Evolutionary conservation across 192 early-diverging fungal species (phyloP).

Genomic region (Linnemannia hyalina): DNA sequence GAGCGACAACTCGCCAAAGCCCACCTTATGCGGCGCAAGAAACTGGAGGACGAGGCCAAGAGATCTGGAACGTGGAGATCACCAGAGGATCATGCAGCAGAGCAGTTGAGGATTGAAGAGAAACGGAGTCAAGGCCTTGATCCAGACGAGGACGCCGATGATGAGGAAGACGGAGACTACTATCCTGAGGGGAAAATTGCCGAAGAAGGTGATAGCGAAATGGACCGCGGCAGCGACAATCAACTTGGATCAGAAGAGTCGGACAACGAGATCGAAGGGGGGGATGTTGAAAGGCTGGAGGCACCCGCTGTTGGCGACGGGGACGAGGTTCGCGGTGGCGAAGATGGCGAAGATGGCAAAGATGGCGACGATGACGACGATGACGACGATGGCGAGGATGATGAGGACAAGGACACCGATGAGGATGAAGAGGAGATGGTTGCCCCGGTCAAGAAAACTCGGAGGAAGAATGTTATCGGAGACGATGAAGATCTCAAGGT

Average conservation of each 20-base stretch:
- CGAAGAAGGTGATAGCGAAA: conserved; percentile 10
- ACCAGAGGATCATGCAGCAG: conserved; percentile 34
- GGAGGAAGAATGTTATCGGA: conserved; percentile 9
- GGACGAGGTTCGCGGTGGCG: not conserved
- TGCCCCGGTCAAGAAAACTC: not conserved
- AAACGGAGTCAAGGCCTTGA: conserved; percentile 18
- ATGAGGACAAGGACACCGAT: not conserved
- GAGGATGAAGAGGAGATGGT: conserved; percentile 9
- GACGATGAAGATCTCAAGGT: conserved; percentile 35
- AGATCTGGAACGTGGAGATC: conserved; percentile 31
- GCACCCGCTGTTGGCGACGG: not conserved
- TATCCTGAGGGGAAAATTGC: not conserved
- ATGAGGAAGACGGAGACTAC: not conserved
- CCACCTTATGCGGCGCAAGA: conserved; percentile 24
- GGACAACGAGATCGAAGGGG: not conserved
- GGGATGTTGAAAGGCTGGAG: not conserved
- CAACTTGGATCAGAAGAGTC: conserved; percentile 16
- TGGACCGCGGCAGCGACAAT: conserved; percentile 10
- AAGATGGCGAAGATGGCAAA: not conserved
- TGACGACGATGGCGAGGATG: not conserved
- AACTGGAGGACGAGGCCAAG: conserved; percentile 26
- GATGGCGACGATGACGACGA: not conserved
- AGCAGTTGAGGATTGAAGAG: conserved; percentile 32
- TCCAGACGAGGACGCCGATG: conserved; percentile 22
- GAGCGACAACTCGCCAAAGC: conserved; percentile 28